Evolutionary conservation across 1,284 basidiomycete genomes (phyloP), one percentile per base, ranked within the genome.

Genomic region (Veloboletus limbatus): DNA sequence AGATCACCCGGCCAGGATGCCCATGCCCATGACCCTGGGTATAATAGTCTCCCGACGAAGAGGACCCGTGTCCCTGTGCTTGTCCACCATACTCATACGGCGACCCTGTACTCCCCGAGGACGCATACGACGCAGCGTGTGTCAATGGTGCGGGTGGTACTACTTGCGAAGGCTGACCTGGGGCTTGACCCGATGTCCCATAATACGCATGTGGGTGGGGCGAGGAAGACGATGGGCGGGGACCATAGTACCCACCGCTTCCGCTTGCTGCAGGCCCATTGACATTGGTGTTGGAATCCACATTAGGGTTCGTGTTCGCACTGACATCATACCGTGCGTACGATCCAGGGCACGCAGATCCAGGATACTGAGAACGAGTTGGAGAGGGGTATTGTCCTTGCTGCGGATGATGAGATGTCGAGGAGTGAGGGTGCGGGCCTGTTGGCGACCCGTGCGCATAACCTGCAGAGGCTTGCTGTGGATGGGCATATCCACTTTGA

Each of bases 341-440:
- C 4, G 60, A 51, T 26, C 58, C 47, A 1, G 54, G 40, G 35
- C 59, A 68, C 1, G 53, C 39, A 11, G 62, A 49, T 26, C 43
- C 40, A 26, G 58, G 43, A 33, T 54, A 60, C 32, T 67, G 65
- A 34, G 64, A 51, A 18, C 54, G 58, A 8, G 62, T 42, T 21
- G 66, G 46, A 47, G 61, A 53, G 3, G 56, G 47, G 24, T 58
- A 63, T 26, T 62, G 63, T 17, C 49, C 60, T 32, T 63, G 70
- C 14, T 65, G 68, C 54, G 65, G 13, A 16, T 67, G 62, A 20
- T 58, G 57, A 4, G 66, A 47, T 9, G 62, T 47, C 20, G 62
- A 37, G n/a, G 58, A 49, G 18, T 62, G 62, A n/a, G 62, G 54
- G 30, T 62, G 60, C 28, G 56, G 48, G 14, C 42, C 41, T 7